Conservation (phyloP, 1,284 basidiomycete genomes). For the Schizophyllum commune region DNA sequence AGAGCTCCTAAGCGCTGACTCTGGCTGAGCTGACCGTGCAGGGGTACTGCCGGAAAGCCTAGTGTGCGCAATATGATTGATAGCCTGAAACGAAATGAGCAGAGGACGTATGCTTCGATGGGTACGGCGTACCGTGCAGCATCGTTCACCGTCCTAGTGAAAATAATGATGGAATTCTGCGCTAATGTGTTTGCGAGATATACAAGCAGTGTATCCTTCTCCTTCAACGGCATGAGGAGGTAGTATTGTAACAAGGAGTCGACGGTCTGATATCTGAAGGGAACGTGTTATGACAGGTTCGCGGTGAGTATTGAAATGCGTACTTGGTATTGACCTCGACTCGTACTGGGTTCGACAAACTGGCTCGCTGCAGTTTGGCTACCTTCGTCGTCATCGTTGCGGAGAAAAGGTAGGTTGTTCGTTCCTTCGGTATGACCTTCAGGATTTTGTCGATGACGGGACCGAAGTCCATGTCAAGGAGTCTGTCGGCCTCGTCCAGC, state of each 20-base stretch:
- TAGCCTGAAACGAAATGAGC: conserved; percentile 39
- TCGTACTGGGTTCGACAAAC: conserved; percentile 89
- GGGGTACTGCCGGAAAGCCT: conserved; percentile 91
- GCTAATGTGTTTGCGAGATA: conserved; percentile 87
- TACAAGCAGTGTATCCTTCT: conserved; percentile 91
- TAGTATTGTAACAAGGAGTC: conserved; percentile 95
- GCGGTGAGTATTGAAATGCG: conserved; percentile 18
- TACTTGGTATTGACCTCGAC: conserved; percentile 93
- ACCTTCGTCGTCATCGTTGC: conserved; percentile 99
- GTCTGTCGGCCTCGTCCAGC: conserved; percentile 94
- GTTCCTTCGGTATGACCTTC: conserved; percentile 90
- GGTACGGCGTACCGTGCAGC: conserved; percentile 58
- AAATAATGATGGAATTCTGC: conserved; percentile 93
- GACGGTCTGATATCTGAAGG: conserved; percentile 87
- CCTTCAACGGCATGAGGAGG: conserved; percentile 86
- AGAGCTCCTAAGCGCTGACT: conserved; percentile 92
- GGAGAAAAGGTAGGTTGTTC: conserved; percentile 95
- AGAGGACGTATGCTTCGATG: neutral
- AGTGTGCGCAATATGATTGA: conserved; percentile 87
- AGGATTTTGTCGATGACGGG: conserved; percentile 96
- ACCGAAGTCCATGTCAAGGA: conserved; percentile 97
- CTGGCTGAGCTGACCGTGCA: conserved; percentile 94
- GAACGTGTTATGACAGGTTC: conserved; percentile 1
- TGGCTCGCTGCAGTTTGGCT: conserved; percentile 95
- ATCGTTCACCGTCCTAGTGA: conserved; percentile 94